These are phyloP conservation scores for Aspergillus glaucus DNA, from an alignment of 2,329 filamentous ascomycete genomes.

Conservation along the genomic window DNA sequence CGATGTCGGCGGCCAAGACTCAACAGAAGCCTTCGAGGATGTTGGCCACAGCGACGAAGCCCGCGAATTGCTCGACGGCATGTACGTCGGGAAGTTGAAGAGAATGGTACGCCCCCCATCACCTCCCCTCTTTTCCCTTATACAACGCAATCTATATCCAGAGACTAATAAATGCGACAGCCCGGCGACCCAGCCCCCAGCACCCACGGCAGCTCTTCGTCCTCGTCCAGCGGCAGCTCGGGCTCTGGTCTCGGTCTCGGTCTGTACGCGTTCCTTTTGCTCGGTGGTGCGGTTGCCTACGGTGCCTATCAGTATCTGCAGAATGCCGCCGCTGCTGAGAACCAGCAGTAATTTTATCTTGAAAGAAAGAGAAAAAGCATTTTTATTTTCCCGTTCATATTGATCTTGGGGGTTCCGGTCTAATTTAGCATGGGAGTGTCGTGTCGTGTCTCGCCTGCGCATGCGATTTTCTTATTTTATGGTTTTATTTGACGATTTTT, in stretches of 20 bases:
- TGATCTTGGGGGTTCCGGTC: background rate
- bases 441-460: background rate
- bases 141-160: background rate
- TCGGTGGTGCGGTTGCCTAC: constrained; percentile 73
- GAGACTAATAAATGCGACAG: constrained; percentile 26
- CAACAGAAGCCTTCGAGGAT: constrained; percentile 97
- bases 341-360: constrained; percentile 21
- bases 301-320: constrained; percentile 81
- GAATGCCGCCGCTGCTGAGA: constrained; percentile 19
- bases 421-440: background rate
- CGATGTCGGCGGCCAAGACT: constrained; percentile 91
- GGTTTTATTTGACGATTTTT: background rate
- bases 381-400: too few relatives aligned
- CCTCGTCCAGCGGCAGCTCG: constrained; percentile 22
- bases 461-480: background rate
- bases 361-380: too few relatives aligned
- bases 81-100: constrained; percentile 73
- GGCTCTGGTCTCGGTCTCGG: constrained; percentile 60
- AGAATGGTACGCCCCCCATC: constrained; percentile 56
- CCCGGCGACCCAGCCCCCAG: constrained; percentile 73
- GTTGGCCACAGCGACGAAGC: constrained; percentile 99
- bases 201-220: constrained; percentile 45
- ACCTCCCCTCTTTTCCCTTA: constrained; percentile 22
- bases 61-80: constrained; percentile 77
- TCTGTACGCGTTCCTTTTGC: constrained; percentile 71